Evolutionary conservation across 306 rosid species (phyloP), one percentile per base, ranked within the genome.

Genomic region (Oxytropis ochrocephala): DNA sequence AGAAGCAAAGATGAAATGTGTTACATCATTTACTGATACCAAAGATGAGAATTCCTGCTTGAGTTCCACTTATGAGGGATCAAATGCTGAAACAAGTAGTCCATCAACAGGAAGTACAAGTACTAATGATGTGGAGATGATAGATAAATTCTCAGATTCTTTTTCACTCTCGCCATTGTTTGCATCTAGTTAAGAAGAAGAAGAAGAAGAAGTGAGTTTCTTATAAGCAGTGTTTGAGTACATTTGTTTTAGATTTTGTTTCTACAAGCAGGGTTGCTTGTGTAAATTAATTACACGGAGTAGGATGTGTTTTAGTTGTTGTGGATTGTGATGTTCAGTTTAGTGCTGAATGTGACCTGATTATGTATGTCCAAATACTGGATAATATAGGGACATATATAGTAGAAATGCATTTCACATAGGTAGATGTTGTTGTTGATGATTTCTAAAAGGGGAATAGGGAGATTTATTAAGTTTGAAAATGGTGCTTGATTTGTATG

Each of bases 271-370:
- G 19, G 83, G 74, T 78, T 80, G 82, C 84, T 81, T 75, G 74
- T 84, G 89, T 83, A 83, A 64, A 86, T 76, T 72, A 54, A 69
- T 70, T 68, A 80, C 70, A 53, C 46, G 76, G 66, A 61, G 44
- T 51, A 75, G 60, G 79, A 75, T 70, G 65, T 77, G 80, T 82
- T 81, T 81, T 83, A 86, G 19, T 75, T 78, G 81, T 67, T 78
- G 79, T 55, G 75, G 80, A 19, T 78, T 87, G 72, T 79, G 76
- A 11, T 69, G 87, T 89, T 89, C 94, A 91, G 97, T 77, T 87
- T 83, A 72, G 86, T 79, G 97, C 97, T 94, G 97, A 89, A 91
- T 77, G 55, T 76, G 66, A 73, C 73, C 53, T 65, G 48, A 75
- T 57, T 71, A 51, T 80, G 69, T 73, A 63, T 51, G 48, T 70